Evolutionary conservation across 148 eudicot species (phyloP).

Genomic region (Nyssa sinensis): DNA sequence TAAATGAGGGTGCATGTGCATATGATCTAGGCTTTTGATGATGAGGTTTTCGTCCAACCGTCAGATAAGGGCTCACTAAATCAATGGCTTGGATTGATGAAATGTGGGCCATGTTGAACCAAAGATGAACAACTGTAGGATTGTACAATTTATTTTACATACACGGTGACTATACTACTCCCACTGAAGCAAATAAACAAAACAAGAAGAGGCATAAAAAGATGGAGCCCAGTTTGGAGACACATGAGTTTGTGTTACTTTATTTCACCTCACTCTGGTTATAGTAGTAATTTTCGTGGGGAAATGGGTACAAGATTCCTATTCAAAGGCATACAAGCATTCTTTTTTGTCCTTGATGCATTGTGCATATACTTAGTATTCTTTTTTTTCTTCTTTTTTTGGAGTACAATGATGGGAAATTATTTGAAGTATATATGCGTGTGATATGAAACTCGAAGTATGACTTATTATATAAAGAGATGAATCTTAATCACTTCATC

Average conservation of each 20-base stretch:
- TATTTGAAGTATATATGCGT: too few relatives aligned
- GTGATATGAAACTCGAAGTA: too few relatives aligned
- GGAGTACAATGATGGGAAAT: too few relatives aligned
- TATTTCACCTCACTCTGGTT: constrained; percentile 18
- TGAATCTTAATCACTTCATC: too few relatives aligned
- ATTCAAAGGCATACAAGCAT: constrained; percentile 8
- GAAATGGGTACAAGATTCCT: constrained; percentile 31
- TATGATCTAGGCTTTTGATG: not conserved
- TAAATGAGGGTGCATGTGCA: not conserved
- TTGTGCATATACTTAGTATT: too few relatives aligned
- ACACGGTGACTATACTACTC: not conserved
- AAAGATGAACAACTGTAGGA: not conserved
- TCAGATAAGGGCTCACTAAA: not conserved
- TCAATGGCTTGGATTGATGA: constrained; percentile 20
- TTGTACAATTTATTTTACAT: too few relatives aligned
- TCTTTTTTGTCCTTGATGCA: not conserved
- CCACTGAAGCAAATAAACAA: not conserved
- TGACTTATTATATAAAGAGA: too few relatives aligned
- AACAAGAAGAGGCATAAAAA: constrained; percentile 32
- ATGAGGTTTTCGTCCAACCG: too few relatives aligned
- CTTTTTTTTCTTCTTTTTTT: too few relatives aligned
- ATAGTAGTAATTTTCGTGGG: constrained; percentile 24
- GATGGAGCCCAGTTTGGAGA: constrained; percentile 50
- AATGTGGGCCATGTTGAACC: not conserved
- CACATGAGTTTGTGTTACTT: constrained; percentile 44